These are phyloP conservation scores for Leccinum ochraceum DNA, from an alignment of 768 basidiomycete genomes.

Conservation along the genomic window DNA sequence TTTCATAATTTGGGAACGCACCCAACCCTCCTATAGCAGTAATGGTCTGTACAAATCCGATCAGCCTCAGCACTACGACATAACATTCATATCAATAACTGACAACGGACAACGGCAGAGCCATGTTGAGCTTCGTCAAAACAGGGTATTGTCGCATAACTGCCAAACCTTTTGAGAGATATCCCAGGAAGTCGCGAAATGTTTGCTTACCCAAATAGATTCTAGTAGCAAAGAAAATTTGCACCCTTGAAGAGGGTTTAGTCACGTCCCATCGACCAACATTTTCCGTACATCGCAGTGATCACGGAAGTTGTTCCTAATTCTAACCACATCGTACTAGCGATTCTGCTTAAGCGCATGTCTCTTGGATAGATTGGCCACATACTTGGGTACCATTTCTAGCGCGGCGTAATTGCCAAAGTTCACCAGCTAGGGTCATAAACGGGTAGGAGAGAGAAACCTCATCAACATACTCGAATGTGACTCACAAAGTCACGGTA, in stretches of 20 bases:
- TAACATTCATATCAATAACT: neutral
- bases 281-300: conserved; percentile 4
- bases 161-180: neutral
- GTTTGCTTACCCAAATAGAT: conserved; percentile 10
- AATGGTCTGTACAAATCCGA: neutral
- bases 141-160: conserved; percentile 11
- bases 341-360: neutral
- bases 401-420: conserved; percentile 3
- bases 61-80: neutral
- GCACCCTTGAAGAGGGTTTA: conserved; percentile 7
- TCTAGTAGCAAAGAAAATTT: conserved; percentile 9
- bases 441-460: neutral
- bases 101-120: conserved; percentile 7
- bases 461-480: neutral
- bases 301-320: neutral
- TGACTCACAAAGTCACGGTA: conserved; percentile 7
- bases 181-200: neutral
- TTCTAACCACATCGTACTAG: conserved; percentile 6
- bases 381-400: neutral
- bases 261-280: neutral
- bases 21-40: conserved; percentile 8
- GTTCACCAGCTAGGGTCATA: conserved; percentile 1
- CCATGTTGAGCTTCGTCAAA: neutral
- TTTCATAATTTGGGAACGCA: neutral
- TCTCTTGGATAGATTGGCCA: neutral